These are phyloP conservation scores for Lagenaria siceraria DNA, from an alignment of 306 rosid species.

Conservation along the genomic window DNA sequence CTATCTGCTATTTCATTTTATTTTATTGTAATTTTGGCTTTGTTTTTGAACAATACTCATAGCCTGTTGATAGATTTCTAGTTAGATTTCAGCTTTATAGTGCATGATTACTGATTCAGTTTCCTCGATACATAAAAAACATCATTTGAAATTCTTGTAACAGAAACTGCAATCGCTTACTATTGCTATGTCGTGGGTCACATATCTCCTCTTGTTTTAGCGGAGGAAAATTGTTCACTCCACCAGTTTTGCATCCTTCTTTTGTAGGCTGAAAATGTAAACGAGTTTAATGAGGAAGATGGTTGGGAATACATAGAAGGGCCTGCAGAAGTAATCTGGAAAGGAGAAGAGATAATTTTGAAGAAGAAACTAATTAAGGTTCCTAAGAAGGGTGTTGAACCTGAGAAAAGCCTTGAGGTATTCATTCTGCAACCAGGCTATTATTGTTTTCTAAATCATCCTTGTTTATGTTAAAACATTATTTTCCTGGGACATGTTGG, in stretches of 20 bases:
- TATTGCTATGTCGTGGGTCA: neutral
- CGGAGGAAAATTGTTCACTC: neutral
- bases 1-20: neutral
- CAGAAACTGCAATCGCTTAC: neutral
- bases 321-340: slow-evolving; percentile 71
- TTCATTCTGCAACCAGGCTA: neutral
- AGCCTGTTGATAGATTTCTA: neutral
- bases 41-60: neutral
- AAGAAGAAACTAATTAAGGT: slow-evolving; percentile 56
- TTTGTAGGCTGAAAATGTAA: slow-evolving; percentile 26
- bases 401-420: slow-evolving; percentile 23
- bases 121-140: neutral
- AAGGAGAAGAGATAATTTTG: slow-evolving; percentile 72
- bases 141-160: neutral
- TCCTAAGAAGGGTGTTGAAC: slow-evolving; percentile 22
- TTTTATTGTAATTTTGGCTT: neutral
- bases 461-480: neutral
- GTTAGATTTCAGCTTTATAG: neutral
- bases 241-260: slow-evolving; percentile 3
- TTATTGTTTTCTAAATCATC: neutral
- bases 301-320: slow-evolving; percentile 56
- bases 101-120: neutral
- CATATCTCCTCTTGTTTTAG: neutral
- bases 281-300: slow-evolving; percentile 16
- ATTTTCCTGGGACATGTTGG: neutral